Percentiles rank a stretch among this genome's conserved stretches.
Conservation (phyloP, 192 early-diverging fungal species). For the Coemansia sp. region DNA sequence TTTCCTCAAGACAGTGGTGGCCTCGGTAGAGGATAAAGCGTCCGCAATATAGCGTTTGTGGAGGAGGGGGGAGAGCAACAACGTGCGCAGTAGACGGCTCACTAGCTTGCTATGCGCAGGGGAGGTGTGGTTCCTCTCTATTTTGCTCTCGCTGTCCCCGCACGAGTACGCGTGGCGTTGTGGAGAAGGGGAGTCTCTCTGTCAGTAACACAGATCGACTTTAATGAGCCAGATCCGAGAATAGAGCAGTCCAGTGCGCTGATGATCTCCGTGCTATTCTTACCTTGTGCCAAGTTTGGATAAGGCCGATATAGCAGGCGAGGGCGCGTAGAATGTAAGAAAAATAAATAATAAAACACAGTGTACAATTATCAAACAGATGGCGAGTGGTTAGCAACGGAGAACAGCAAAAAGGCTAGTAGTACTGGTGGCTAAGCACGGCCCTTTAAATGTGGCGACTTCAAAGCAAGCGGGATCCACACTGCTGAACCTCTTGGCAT, state of each 20-base stretch:
- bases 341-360: not conserved
- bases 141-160: not conserved
- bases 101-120: not conserved
- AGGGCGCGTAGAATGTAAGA: not conserved
- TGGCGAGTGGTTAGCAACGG: not conserved
- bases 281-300: not conserved
- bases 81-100: not conserved
- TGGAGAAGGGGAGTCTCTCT: not conserved
- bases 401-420: not conserved
- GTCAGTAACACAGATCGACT: conserved; percentile 1
- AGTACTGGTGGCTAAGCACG: not conserved
- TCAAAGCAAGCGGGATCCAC: not conserved
- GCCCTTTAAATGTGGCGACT: not conserved
- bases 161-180: not conserved
- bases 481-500: not conserved
- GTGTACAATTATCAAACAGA: not conserved
- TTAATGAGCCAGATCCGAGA: not conserved
- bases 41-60: not conserved
- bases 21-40: not conserved
- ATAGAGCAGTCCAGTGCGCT: not conserved
- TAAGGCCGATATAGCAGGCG: not conserved
- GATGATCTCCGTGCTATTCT: not conserved
- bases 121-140: not conserved
- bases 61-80: not conserved
- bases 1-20: not conserved